Evolutionary conservation across 805 yeast genomes (phyloP), one percentile per base, ranked within the genome.

Genomic region (Helenozyma baotianmanensis): DNA sequence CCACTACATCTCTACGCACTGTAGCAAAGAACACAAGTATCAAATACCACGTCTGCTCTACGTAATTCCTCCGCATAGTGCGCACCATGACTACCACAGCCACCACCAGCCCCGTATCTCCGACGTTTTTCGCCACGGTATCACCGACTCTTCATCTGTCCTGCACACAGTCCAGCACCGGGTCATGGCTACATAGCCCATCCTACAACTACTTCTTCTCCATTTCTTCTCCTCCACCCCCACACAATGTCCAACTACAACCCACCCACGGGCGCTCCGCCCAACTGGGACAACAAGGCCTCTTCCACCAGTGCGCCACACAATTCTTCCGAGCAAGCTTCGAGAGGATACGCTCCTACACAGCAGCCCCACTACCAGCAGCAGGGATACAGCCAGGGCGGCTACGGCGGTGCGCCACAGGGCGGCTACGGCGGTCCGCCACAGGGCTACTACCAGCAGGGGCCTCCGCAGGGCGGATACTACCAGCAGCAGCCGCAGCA

Each of bases 401-500:
- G 39, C 9, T 26, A 33, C 14, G 35, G 34, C 21, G 32, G 39
- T 14, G 5, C 5, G 7, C 5, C 5, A 5, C 39, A 43, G 33
- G 38, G 43, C 19, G 34, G 40, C 2, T 39, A 39, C 30, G 48
- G 45, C 1, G 47, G 51, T 4, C 32, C 21, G 7, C 19, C 19
- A 5, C 47, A 42, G 25, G 42, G 44, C 7, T n/a, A n/a, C n/a
- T 39, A 42, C 26, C 42, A 38, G 47, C 39, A 50, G 34, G 58
- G 57, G 17, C 50, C 50, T 25, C 59, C 40, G 6, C 58, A 50
- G 31, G 52, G 49, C 14, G 57, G 59, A 9, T 62, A 63, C 45
- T 54, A 60, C 35, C 68, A 53, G 38, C 70, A 62, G 45, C 70
- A 55, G 36, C 49, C 43, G 16, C 45, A 38, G 17, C 71, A 64